Percentiles rank a stretch among this genome's conserved stretches.
Conservation (phyloP, 2,329 filamentous ascomycete genomes). For the Alternaria gansuensis region DNA sequence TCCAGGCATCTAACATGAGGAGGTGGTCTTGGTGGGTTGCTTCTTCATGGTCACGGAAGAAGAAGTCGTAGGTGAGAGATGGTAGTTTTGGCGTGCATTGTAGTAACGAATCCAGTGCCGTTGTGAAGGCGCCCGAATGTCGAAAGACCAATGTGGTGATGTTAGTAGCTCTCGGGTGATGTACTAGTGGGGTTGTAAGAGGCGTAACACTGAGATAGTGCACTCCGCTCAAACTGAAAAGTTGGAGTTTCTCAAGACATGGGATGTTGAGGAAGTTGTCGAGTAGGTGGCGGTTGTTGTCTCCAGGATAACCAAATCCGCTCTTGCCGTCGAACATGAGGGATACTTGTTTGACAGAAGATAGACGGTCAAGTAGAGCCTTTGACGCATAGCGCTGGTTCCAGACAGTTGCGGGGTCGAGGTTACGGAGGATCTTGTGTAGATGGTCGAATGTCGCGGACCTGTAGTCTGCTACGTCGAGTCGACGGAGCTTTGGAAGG, state of each 20-base stretch:
- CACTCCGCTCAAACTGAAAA: conserved; percentile 18
- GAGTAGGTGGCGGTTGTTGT: conserved; percentile 13
- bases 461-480: conserved; percentile 33
- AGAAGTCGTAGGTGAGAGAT: conserved; percentile 38
- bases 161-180: conserved; percentile 15
- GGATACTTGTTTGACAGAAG: conserved; percentile 29
- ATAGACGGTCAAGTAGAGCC: conserved; percentile 24
- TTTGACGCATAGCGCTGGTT: conserved; percentile 21
- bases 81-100: conserved; percentile 29
- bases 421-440: conserved; percentile 27
- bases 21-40: conserved; percentile 12
- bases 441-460: conserved; percentile 34
- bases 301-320: conserved; percentile 23
- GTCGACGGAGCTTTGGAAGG: conserved; percentile 29
- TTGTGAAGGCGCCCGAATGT: conserved; percentile 22
- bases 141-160: conserved; percentile 37
- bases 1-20: conserved; percentile 33
- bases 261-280: conserved; percentile 30
- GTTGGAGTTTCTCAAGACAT: conserved; percentile 26
- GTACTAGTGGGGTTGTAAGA: conserved; percentile 8
- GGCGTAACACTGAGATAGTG: not conserved
- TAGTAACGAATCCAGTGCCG: conserved; percentile 21
- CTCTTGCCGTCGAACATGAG: conserved; percentile 33
- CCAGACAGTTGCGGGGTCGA: conserved; percentile 17
- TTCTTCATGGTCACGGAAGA: no score